Evolutionary conservation across 257 asterid species (phyloP).

Genomic region (Coffea eugenioides): DNA sequence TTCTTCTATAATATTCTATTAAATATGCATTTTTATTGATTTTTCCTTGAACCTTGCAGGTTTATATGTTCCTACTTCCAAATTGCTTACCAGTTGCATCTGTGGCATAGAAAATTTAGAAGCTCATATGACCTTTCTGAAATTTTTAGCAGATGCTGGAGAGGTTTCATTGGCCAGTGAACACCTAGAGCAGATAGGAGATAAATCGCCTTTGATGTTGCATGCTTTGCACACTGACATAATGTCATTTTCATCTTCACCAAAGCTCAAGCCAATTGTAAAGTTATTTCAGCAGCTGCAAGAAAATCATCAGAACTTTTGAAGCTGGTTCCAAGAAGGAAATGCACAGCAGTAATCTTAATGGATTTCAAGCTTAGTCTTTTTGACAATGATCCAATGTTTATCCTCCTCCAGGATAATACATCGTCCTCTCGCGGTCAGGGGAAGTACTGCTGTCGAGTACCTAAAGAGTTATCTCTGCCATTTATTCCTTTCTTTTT

Average conservation of each 20-base stretch:
- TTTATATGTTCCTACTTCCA: conserved; percentile 41
- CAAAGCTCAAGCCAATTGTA: conserved; percentile 32
- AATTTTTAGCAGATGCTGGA: conserved; percentile 44
- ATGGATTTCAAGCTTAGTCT: neutral
- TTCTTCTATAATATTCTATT: neutral
- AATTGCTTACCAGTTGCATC: conserved; percentile 37
- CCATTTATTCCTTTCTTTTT: neutral
- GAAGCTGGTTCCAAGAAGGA: neutral
- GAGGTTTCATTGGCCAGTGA: conserved; percentile 48
- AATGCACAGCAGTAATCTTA: conserved; percentile 8
- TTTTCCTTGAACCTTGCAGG: conserved; percentile 41
- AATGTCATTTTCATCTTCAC: conserved; percentile 39
- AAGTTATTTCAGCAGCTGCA: conserved; percentile 23
- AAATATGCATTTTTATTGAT: conserved; percentile 2
- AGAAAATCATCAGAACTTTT: conserved; percentile 13
- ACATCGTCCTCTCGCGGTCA: no score
- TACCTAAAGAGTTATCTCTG: neutral
- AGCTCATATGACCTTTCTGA: conserved; percentile 50
- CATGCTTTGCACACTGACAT: conserved; percentile 42
- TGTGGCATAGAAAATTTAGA: conserved; percentile 34
- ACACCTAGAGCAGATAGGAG: conserved; percentile 52
- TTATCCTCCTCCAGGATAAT: neutral
- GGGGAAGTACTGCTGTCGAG: neutral
- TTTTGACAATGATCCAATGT: neutral
- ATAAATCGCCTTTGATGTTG: conserved; percentile 41